A percentile compares a stretch with the other conserved stretches of the same genome.
Evolutionary conservation across 495 filamentous ascomycete genomes (phyloP).

Genomic region (Aspergillus indologenus): DNA sequence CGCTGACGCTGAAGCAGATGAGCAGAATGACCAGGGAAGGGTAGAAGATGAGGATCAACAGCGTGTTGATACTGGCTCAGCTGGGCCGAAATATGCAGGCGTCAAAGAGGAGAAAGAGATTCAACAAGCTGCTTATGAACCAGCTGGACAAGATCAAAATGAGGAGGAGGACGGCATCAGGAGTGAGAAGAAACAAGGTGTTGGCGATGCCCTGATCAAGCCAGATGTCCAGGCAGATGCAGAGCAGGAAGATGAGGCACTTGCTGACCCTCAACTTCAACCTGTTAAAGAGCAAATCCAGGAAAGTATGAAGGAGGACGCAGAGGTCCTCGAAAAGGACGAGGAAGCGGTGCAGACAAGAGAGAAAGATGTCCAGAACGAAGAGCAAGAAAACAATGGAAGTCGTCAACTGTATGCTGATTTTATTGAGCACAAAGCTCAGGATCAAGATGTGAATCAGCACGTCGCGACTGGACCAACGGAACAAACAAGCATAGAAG

Average conservation of each 20-base stretch:
- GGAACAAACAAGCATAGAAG: not conserved
- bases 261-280: not conserved
- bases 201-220: not conserved
- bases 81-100: not conserved
- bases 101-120: not conserved
- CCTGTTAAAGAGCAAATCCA: not conserved
- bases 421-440: not conserved
- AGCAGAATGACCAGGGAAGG: not conserved
- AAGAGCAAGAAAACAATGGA: not conserved
- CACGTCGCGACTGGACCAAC: not conserved
- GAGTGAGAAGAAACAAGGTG: not conserved
- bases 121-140: not conserved
- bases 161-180: not conserved
- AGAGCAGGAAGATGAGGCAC: not conserved
- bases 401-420: not conserved
- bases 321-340: not conserved
- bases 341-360: not conserved
- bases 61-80: not conserved
- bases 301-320: not conserved
- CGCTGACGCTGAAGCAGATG: not conserved
- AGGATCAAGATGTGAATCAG: not conserved
- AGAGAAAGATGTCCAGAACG: not conserved
- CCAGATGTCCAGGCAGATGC: not conserved
- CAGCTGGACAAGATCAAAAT: not conserved
- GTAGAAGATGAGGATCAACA: not conserved